These are phyloP conservation scores for Pseudopithomyces chartarum DNA, from an alignment of 2,329 filamentous ascomycete genomes.

Conservation along the genomic window DNA sequence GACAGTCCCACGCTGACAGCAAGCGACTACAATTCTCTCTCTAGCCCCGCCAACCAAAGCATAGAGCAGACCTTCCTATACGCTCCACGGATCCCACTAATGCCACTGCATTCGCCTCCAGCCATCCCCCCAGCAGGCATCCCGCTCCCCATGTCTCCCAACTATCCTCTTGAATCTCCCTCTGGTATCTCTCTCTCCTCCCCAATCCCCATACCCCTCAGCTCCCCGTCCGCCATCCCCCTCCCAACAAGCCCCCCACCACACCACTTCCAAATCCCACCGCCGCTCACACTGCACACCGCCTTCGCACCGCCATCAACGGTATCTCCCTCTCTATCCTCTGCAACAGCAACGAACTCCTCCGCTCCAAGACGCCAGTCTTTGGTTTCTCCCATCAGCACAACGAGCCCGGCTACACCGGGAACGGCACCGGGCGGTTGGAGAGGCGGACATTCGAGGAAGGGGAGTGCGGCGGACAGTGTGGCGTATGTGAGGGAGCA, in stretches of 20 bases:
- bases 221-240: constrained; percentile 25
- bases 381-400: constrained; percentile 39
- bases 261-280: constrained; percentile 22
- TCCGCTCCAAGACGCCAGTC: constrained; percentile 32
- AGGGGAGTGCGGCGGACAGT: constrained; percentile 63
- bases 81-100: constrained; percentile 10
- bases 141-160: constrained; percentile 15
- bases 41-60: constrained; percentile 24
- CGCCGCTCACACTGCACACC: constrained; percentile 30
- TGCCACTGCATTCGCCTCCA: constrained; percentile 17
- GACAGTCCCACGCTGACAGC: constrained; percentile 41
- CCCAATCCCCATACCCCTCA: constrained; percentile 13
- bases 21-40: constrained; percentile 35
- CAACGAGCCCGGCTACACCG: constrained; percentile 38
- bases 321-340: constrained; percentile 31
- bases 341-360: constrained; percentile 22
- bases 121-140: constrained; percentile 23
- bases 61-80: constrained; percentile 13
- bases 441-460: constrained; percentile 42
- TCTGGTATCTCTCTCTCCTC: constrained; percentile 16
- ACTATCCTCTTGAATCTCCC: constrained; percentile 23
- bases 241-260: constrained; percentile 24
- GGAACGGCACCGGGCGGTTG: constrained; percentile 25
- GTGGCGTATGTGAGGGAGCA: constrained; percentile 69
- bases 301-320: constrained; percentile 24